A percentile compares a stretch with the other conserved stretches of the same genome.
These are phyloP conservation scores for Canna indica DNA, from an alignment of 176 grass and related monocot species.

Conservation along the genomic window DNA sequence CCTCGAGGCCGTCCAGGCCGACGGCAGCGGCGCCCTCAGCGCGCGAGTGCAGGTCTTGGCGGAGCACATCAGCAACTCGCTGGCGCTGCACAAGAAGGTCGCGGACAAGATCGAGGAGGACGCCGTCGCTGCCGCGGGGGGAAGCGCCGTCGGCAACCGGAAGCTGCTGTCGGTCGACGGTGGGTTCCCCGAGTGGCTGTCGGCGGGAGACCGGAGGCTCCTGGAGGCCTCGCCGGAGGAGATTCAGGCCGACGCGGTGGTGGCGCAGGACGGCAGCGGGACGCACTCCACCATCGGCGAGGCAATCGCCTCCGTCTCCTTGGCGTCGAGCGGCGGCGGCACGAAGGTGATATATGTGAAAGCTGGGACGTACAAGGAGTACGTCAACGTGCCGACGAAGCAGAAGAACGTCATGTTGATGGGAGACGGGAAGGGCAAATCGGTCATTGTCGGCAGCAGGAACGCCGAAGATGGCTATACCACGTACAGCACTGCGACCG, in stretches of 20 bases:
- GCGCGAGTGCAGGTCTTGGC: conserved; percentile 27
- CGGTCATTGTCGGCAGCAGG: conserved; percentile 45
- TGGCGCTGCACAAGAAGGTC: conserved; percentile 46
- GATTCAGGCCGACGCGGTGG: conserved; percentile 58
- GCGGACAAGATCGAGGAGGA: not conserved
- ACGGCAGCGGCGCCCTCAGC: conserved; percentile 23
- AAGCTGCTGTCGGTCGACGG: not conserved
- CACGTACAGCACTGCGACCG: conserved; percentile 56
- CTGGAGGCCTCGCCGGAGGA: conserved; percentile 26
- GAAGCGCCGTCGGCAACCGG: not conserved
- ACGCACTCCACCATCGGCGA: conserved; percentile 62
- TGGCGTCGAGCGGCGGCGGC: not conserved
- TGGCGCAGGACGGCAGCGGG: conserved; percentile 61
- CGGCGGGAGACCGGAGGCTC: conserved; percentile 31
- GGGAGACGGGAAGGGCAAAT: conserved; percentile 79
- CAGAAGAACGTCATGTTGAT: conserved; percentile 64
- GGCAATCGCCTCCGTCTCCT: conserved; percentile 44
- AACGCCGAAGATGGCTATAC: conserved; percentile 43
- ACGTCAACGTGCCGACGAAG: conserved; percentile 33
- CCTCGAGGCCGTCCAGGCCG: conserved; percentile 24
- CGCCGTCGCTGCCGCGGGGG: not conserved
- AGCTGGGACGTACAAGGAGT: conserved; percentile 60
- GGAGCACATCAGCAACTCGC: conserved; percentile 58
- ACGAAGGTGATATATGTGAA: conserved; percentile 75
- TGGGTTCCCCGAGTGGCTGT: conserved; percentile 45